Evolutionary conservation across 1,139 yeast species (phyloP).

Genomic region (Lodderomyces beijingensis): DNA sequence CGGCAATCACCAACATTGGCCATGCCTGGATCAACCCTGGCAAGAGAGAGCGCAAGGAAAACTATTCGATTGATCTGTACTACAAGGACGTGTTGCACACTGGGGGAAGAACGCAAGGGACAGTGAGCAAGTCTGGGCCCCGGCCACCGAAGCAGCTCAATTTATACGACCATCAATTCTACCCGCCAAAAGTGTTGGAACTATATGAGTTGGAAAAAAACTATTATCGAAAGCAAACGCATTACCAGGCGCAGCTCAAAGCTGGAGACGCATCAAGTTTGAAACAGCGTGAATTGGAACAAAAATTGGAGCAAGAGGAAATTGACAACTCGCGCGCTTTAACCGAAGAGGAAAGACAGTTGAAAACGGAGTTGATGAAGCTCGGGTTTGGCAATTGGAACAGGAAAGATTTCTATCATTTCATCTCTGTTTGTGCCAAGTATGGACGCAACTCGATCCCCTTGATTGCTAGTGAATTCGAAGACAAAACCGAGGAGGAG

Average conservation of each 20-base stretch:
- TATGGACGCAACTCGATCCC: constrained; percentile 65
- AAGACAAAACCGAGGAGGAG: constrained; percentile 63
- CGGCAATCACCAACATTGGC: constrained; percentile 37
- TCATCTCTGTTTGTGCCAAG: constrained; percentile 56
- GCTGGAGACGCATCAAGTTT: constrained; percentile 37
- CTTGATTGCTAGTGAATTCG: constrained; percentile 60
- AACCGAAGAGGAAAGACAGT: constrained; percentile 61
- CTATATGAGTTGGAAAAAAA: constrained; percentile 64
- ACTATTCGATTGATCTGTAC: constrained; percentile 73
- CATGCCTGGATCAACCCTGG: constrained; percentile 71
- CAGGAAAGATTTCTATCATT: constrained; percentile 67
- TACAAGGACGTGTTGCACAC: constrained; percentile 73
- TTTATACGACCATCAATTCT: constrained; percentile 72
- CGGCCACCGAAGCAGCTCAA: constrained; percentile 66
- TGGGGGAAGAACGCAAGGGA: constrained; percentile 45
- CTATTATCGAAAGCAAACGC: constrained; percentile 50
- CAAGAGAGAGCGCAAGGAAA: constrained; percentile 74
- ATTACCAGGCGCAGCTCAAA: constrained; percentile 46
- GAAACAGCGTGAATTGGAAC: constrained; percentile 47
- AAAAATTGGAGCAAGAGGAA: constrained; percentile 55
- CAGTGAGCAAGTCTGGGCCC: constrained; percentile 42
- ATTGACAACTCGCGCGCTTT: constrained; percentile 61
- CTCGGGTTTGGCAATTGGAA: constrained; percentile 69
- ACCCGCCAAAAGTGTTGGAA: constrained; percentile 56
- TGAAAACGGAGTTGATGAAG: constrained; percentile 49